Percentiles rank a stretch among this genome's conserved stretches.
Evolutionary conservation across 2,329 filamentous ascomycete species (phyloP).

Genomic region (Penicillium decumbens): DNA sequence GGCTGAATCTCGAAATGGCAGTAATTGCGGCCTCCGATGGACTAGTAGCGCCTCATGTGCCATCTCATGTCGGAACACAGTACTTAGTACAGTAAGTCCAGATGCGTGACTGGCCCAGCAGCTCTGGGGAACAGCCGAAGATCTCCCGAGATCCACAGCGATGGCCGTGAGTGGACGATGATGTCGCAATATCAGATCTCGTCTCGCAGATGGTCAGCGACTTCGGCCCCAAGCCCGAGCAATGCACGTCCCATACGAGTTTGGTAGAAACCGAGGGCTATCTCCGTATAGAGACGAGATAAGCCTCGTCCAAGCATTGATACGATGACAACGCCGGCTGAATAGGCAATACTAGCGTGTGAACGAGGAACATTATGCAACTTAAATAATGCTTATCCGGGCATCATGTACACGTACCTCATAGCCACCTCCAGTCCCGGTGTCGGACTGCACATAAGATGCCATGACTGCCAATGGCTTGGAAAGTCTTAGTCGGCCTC

Average conservation of each 20-base stretch:
- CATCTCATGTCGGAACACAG: not conserved
- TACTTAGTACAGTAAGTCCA: not conserved
- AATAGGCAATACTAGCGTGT: too few species aligned
- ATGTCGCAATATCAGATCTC: constrained; percentile 13
- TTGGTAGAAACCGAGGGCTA: too few species aligned
- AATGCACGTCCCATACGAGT: too few species aligned
- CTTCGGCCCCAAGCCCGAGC: not conserved
- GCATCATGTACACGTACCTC: not conserved
- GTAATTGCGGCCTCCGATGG: not conserved
- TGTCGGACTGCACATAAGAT: not conserved
- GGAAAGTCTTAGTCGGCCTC: not conserved
- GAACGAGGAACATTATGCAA: constrained; percentile 6
- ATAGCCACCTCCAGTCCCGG: not conserved
- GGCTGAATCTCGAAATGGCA: not conserved
- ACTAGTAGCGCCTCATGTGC: not conserved
- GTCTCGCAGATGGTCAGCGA: not conserved
- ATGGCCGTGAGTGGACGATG: constrained; percentile 6
- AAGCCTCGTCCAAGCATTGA: not conserved
- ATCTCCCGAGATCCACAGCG: constrained; percentile 1
- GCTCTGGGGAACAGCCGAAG: not conserved
- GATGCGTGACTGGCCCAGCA: constrained; percentile 1
- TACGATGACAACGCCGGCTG: too few species aligned
- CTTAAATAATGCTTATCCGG: constrained; percentile 11
- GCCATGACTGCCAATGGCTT: constrained; percentile 5
- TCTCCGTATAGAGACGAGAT: too few species aligned